These are phyloP conservation scores for Acer yangbiense DNA, from an alignment of 345 rosid species.

Conservation along the genomic window DNA sequence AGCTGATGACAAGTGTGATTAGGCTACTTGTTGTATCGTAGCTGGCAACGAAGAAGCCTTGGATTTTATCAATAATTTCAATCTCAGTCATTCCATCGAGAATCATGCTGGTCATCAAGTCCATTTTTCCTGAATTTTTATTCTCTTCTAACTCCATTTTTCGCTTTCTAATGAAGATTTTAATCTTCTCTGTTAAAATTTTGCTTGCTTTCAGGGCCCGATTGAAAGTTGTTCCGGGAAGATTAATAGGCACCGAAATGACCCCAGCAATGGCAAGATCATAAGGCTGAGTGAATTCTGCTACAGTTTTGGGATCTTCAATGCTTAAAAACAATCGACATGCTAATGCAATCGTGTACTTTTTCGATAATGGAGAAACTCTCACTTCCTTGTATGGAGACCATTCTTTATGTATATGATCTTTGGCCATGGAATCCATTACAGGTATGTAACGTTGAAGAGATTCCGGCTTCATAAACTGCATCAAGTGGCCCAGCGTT, in stretches of 20 bases:
- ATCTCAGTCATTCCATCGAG: slow-evolving; percentile 15
- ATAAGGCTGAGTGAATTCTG: not conserved
- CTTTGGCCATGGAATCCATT: slow-evolving; percentile 21
- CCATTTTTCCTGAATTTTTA: not conserved
- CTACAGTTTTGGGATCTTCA: not conserved
- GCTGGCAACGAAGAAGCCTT: slow-evolving; percentile 17
- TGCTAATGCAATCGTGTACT: not conserved
- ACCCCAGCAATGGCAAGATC: not conserved
- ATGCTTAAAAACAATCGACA: slow-evolving; percentile 12
- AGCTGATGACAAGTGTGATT: slow-evolving; percentile 10
- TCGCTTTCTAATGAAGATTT: not conserved
- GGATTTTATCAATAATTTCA: slow-evolving; percentile 18
- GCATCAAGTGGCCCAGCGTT: not conserved
- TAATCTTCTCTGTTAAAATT: not conserved
- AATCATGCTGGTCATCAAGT: slow-evolving; percentile 4
- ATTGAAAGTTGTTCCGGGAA: slow-evolving; percentile 17
- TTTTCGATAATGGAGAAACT: not conserved
- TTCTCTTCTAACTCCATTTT: not conserved
- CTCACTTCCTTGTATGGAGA: slow-evolving; percentile 8
- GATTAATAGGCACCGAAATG: slow-evolving; percentile 7
- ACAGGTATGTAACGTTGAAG: slow-evolving; percentile 9
- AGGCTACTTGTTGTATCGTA: slow-evolving; percentile 16
- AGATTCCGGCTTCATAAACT: slow-evolving; percentile 10
- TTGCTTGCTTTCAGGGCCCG: not conserved
- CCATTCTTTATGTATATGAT: slow-evolving; percentile 17